Evolutionary conservation across 225 moss, liverwort and hornwort genomes (phyloP), one percentile per base, ranked within the genome.

Genomic region (Polytrichum commune): DNA sequence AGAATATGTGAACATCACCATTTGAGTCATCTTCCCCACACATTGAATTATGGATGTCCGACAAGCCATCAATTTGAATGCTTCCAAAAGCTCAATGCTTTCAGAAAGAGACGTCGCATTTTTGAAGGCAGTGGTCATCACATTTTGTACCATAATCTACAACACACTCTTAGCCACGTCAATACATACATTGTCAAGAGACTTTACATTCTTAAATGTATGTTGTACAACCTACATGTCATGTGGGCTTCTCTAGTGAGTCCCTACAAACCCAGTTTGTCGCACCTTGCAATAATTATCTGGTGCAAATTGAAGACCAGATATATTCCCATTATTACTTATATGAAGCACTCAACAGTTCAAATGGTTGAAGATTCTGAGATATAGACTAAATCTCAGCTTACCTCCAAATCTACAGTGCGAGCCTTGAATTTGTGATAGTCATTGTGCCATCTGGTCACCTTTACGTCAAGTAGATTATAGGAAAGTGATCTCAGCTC

Each of bases 121-220:
- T 32, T 84, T 85, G 29, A 93, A 91, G 28, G 89, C 90, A 90
- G 88, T 87, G 8, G 78, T 67, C 87, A 93, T 93, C 38, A 90
- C 87, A 57, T 93, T 93, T 76, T 91, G 90, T 73, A 90, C 87
- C 89, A 93, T 91, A 27, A 91, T 89, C 93, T 93, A 73, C 77
- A 79, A 68, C 60, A 24, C 7, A 3, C 2, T 58, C 23, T 22
- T 58, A 46, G 13, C 46, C 46, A 46, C 13, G 46, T 46, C 13
- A 13, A 46, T 13, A 46, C 46, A 13, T 46, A 3, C 13, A 46
- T 46, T 13, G 13, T 13, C 3, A 1, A 32, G 46, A 46, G 13
- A 46, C 3, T 46, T 46, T 46, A 46, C 46, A 46, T 46, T 46
- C 46, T 46, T 46, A 13, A 13, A 46, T 46, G 46, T 13, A 46